These are phyloP conservation scores for Phlyctochytrium planicorne DNA, from an alignment of 192 early-diverging fungal species.

Conservation along the genomic window DNA sequence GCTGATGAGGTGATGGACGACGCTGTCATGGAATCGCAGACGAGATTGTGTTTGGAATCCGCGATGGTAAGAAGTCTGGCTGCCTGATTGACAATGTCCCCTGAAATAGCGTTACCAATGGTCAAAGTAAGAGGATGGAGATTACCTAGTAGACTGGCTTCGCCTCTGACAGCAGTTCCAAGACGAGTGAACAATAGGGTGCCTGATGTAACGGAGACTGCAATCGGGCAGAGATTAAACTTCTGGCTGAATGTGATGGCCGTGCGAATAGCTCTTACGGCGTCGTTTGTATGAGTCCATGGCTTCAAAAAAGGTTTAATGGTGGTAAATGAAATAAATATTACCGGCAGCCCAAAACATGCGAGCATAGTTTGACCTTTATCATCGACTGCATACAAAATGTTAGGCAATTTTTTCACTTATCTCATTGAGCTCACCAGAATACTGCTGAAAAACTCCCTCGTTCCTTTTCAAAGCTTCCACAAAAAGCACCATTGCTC, in stretches of 20 bases:
- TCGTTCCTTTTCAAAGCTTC: not conserved
- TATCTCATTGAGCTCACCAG: not conserved
- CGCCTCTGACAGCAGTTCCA: not conserved
- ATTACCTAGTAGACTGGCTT: constrained; percentile 2
- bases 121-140: no score
- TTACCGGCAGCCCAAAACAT: not conserved
- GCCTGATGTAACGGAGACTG: not conserved
- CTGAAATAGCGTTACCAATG: no score
- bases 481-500: not conserved
- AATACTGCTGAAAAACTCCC: constrained; percentile 7
- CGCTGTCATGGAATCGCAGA: not conserved
- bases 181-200: not conserved
- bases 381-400: constrained; percentile 2
- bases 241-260: no score
- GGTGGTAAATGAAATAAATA: no score
- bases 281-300: no score
- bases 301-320: no score
- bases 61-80: not conserved
- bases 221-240: no score
- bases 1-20: not conserved
- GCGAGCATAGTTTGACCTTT: constrained; percentile 7
- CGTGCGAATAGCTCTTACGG: no score
- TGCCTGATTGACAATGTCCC: not conserved
- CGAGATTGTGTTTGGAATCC: not conserved
- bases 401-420: not conserved